Base-by-base conservation (phyloP, 2,329 filamentous ascomycete species). In the Neospermospora avenae region DNA sequence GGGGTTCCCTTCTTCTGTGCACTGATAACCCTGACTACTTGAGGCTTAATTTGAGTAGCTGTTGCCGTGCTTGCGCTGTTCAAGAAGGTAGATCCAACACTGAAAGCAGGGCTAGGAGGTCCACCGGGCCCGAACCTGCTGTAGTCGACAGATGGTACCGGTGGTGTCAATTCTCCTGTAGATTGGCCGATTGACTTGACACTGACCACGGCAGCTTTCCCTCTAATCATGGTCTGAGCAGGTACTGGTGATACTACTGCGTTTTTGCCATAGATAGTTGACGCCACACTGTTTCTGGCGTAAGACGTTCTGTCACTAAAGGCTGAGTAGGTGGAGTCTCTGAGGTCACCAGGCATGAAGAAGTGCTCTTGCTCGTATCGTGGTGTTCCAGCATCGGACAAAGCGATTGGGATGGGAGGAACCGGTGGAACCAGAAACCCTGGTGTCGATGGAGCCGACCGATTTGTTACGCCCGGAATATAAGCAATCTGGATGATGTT, bases 401-500 rank as follows among this genome's bases (percentile, higher is more conserved):
- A 79, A 41, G 83, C 80, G 68, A 84, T 86, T 49, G 95, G 93
- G 63, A 98, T 91, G 16, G 93, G 92, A 44, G 95, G 95, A 4
- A 99, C 93, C 0, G 93, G 93, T n/a, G 93, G 92, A 4, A 96
- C 89, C 54, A 93, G 83, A 20, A 91, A 78, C 41, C 85, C 86
- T 3, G 91, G 90, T 0, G 91, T 93, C n/a, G 89, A 87, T 4
- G 90, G 89, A 7, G 88, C 87, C 13, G 93, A 92, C 67, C 93
- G 85, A 77, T 97, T 97, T 62, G 91, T 97, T 70, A 98, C 93
- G 62, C 95, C 95, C 14, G 95, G 95, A 67, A 99, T 98, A 75
- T 98, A 99, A 58, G 95, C 95, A 76, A 99, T 99, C 77, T 98
- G 95, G 70, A 99, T 99, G 73, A 99, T 93, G 78, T 99, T 99